Evolutionary conservation across 2,329 filamentous ascomycete species (phyloP), one percentile per base, ranked within the genome.

Genomic region (Fusarium drepaniforme): DNA sequence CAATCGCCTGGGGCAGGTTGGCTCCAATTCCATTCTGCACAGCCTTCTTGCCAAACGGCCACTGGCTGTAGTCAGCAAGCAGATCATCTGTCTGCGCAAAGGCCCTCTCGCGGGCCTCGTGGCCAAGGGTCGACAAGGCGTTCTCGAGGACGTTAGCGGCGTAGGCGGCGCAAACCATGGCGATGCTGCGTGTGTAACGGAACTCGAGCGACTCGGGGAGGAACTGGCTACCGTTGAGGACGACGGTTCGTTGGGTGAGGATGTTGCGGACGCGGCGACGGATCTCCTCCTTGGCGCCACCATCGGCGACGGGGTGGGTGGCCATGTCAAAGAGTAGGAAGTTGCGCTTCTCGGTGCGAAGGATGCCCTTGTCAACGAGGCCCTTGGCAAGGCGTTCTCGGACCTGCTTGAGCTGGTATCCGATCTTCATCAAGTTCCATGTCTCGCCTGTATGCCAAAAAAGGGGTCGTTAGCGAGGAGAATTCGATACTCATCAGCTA

Each of bases 361-460:
- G 91, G 82, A 99, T 98, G 81, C 97, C 97, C 87, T 99, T 99
- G 87, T 99, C 97, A 75, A 99, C 97, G 56, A 99, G 91, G 38
- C 97, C 97, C 86, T 99, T 99, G 81, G 96, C 96, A 67, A 99
- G 90, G 68, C 97, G 94, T 87, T 99, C 97, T 82, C 97, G 95
- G 69, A 99, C 97, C 89, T 99, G 97, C 88, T 99, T 99, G 79
- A 99, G 90, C 88, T 99, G 97, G 85, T 99, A 99, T 83, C 97
- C 97, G 80, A 99, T 99, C 89, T 99, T 99, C 97, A 99, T 98
- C 76, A 99, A 88, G 83, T 99, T 99, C 97, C 97, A 99, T 66
- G 97, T 99, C 86, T 99, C 97, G 83, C 97, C 96, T 98, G 81
- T n/a, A 58, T 35, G 42, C 46, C 74, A 80, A 75, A 66, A 72